Conservation (phyloP, 768 basidiomycete species). For the Lactifluus rugatus region DNA sequence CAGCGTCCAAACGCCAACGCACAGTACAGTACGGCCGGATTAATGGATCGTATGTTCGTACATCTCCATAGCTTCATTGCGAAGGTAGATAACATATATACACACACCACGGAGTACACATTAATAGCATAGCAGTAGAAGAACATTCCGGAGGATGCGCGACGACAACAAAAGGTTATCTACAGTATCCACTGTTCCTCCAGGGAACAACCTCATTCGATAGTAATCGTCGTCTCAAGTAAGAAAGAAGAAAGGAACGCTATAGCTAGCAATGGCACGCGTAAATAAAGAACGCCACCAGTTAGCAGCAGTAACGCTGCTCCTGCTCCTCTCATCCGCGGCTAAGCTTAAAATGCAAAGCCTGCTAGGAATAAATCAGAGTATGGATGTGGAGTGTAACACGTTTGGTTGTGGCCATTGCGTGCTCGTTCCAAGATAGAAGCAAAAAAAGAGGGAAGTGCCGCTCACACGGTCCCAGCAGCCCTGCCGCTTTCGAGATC, state of each 20-base stretch:
- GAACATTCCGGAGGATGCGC: neutral
- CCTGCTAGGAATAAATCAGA: neutral
- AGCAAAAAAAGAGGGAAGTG: neutral
- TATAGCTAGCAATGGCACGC: neutral
- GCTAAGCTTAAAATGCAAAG: neutral
- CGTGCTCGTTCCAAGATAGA: neutral
- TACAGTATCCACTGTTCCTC: neutral
- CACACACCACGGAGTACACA: neutral
- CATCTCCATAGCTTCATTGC: neutral
- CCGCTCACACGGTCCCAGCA: neutral
- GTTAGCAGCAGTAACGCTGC: neutral
- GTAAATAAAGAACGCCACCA: neutral
- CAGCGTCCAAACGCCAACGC: no score
- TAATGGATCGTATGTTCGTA: no score
- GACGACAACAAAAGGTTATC: neutral
- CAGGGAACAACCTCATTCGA: neutral
- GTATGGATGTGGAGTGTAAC: neutral
- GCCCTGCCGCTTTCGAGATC: slow-evolving; percentile 3
- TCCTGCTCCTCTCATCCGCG: neutral
- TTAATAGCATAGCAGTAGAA: neutral
- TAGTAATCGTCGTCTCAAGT: neutral
- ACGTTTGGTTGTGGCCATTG: neutral
- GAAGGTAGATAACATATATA: neutral
- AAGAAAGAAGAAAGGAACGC: neutral
- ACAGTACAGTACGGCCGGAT: no score